Evolutionary conservation across 805 yeast species (phyloP), one percentile per base, ranked within the genome.

Genomic region (Yamadazyma sp.): DNA sequence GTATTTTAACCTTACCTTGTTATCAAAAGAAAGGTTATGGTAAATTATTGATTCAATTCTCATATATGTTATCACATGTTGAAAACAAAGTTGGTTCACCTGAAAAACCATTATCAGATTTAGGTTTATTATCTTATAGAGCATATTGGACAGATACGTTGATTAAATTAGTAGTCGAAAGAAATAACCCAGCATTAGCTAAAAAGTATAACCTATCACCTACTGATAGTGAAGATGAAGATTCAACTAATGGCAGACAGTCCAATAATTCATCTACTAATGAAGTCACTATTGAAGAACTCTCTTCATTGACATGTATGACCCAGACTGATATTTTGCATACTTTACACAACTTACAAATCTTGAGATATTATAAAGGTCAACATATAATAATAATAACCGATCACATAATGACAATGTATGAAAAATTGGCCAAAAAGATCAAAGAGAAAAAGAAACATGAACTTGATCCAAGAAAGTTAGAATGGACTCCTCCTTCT

Each of bases 21-120:
- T 93, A 91, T 62, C 99, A 93, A 60, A 76, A 96, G 51, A 86
- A 76, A 63, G 99, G 99, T 1, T 93, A 77, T 58, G 98, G 98
- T 43, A 82, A 89, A 48, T 67, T 93, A 25, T 70, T 93, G 44
- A 93, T 93, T 49, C 96, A 91, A 51, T 91, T 93, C 55, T 86
- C 96, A 3, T 93, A 93, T 57, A 94, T 86, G 65, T 66, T 93
- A 27, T 84, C 96, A 2, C 81, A 82, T 51, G 82, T 80, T 34
- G 99, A 93, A 53, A 80, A 82, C 34, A 93, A 93, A 56, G 78
- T 80, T 3, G 99, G 99, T 1, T 87, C 96, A 0, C 99, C 98
- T 0, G 99, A 93, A 61, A 93, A 93, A 54, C 99, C 99, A 3
- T 69, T 93, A 15, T 86, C 96, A 0, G 98, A 93, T 70, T 70